Evolutionary conservation across 192 early-diverging fungal genomes (phyloP), one percentile per base, ranked within the genome.

Genomic region (Backusella macrospora): DNA sequence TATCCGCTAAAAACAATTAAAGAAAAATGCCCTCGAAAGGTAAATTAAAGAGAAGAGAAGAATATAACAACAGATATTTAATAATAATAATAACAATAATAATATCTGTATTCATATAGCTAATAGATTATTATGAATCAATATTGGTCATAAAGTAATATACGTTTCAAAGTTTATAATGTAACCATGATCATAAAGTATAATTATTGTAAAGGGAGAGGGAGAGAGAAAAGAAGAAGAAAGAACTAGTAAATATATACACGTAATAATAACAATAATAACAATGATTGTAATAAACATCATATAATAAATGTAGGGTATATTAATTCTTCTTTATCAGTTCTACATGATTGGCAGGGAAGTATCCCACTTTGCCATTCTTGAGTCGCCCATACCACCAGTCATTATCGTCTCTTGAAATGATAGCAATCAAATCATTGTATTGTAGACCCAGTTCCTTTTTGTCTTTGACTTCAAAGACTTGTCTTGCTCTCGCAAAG

Each of bases 371-470:
- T 52, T 84, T 85, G 1, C 98, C 96, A 46, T 86, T 86, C 68
- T 94, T 91, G 13, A 91, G 84, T 43, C 93, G 78, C 7, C 96
- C 98, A 44, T 92, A 78, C 98, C 98, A 99, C 98, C 98, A 98
- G 75, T 85, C 82, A 34, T 16, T 13, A 15, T 15, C 34, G 1
- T 65, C 37, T 65, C 38, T 38, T 34, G 63, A 65, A 7, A 39
- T n/a, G 6, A 65, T 16, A 15, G 63, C 63, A 65, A 65, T 18
- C 34, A 65, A 18, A n/a, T 65, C 63, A 39, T 65, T 38, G 34
- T 34, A 38, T 39, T 65, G 63, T 39, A 65, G 63, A 8, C 34
- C 16, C 16, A 65, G 14, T 39, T 65, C 63, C 16, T 39, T 65
- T n/a, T 16, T 34, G 37, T 65, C 16, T 38, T 65, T 39, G 26